Evolutionary conservation across 805 yeast species (phyloP).

Genomic region (Pichia scutulata): DNA sequence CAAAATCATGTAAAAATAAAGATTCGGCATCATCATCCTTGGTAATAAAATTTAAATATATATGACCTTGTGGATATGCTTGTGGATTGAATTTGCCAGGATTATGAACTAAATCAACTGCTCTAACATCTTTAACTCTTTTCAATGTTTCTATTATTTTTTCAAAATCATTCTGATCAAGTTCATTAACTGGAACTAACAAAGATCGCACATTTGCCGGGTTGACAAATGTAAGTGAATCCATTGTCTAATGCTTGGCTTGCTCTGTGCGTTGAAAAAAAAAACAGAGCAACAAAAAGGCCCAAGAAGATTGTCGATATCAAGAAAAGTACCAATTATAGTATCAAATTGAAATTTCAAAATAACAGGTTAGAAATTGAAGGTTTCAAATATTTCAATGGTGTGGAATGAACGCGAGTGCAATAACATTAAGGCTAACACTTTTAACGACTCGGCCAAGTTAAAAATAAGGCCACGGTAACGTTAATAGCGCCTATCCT

Average conservation of each 20-base stretch:
- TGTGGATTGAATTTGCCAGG: conserved; percentile 71
- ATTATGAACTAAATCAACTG: conserved; percentile 69
- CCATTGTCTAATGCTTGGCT: conserved; percentile 19
- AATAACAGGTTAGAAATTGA: too few species aligned
- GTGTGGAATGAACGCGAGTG: too few species aligned
- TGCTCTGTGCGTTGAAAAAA: background rate
- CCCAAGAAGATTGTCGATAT: background rate
- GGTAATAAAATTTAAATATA: conserved; percentile 50
- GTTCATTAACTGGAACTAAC: conserved; percentile 57
- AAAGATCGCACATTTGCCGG: conserved; percentile 63
- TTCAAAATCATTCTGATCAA: conserved; percentile 36
- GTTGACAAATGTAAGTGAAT: conserved; percentile 42
- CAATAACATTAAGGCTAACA: too few species aligned
- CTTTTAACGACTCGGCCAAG: too few species aligned
- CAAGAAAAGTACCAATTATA: too few species aligned
- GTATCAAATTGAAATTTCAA: too few species aligned
- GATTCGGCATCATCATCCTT: conserved; percentile 42
- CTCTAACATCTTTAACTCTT: conserved; percentile 52
- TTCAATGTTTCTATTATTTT: conserved; percentile 37
- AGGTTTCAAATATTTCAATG: too few species aligned
- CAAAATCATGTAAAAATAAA: conserved; percentile 73
- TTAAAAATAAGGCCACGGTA: too few species aligned
- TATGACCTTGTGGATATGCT: conserved; percentile 70
- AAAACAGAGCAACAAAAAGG: too few species aligned
- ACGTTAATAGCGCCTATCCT: too few species aligned